Evolutionary conservation across 208 protist species (phyloP).

Genomic region (Acanthamoeba castellanii): DNA sequence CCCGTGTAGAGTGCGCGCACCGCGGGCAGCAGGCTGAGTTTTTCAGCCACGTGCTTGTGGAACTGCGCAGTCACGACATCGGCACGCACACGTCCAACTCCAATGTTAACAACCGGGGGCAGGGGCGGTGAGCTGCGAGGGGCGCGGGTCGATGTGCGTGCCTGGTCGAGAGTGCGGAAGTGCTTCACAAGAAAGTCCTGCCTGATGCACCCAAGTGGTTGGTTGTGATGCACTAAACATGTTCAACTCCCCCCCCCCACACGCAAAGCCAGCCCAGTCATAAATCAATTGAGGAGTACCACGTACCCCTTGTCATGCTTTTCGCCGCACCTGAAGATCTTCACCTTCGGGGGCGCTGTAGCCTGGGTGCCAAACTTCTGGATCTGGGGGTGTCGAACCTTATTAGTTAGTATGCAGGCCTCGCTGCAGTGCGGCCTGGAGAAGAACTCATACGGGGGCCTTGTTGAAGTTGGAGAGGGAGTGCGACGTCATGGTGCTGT

Average conservation of each 20-base stretch:
- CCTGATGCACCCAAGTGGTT: background rate
- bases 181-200: slow-evolving; percentile 32
- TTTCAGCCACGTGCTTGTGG: slow-evolving; percentile 2
- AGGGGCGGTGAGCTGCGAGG: no score
- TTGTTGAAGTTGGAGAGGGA: no score
- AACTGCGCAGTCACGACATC: background rate
- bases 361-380: slow-evolving; percentile 13
- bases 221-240: no score
- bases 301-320: slow-evolving; percentile 3
- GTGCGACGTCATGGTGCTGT: no score
- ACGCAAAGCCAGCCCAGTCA: no score
- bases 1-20: slow-evolving; percentile 19
- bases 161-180: slow-evolving; percentile 24
- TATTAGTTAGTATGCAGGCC: no score
- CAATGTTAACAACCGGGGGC: background rate
- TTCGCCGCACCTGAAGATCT: background rate
- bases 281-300: background rate
- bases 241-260: no score
- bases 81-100: no score
- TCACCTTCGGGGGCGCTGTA: background rate
- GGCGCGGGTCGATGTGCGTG: background rate
- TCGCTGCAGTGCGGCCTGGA: no score
- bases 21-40: background rate
- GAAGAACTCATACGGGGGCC: no score
- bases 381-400: background rate